Conservation (phyloP, 164 flowering plant species). For the Aristolochia contorta region DNA sequence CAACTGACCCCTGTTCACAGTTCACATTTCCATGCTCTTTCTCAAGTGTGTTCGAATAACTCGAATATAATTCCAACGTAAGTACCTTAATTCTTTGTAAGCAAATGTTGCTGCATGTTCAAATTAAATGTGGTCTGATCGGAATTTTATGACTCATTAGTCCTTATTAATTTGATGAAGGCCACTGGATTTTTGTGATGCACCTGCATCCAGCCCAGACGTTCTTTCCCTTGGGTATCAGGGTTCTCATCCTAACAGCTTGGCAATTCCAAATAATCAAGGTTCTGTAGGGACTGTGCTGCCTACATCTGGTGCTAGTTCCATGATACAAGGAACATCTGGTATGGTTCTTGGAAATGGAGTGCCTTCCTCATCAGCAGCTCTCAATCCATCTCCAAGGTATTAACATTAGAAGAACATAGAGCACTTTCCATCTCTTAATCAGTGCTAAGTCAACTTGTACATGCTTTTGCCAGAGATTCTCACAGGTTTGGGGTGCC, state of each 20-base stretch:
- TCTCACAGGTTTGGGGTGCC: conserved; percentile 46
- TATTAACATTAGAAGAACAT: conserved; percentile 11
- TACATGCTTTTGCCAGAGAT: conserved; percentile 31
- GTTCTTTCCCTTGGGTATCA: conserved; percentile 46
- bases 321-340: conserved; percentile 51
- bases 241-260: conserved; percentile 46
- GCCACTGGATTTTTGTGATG: conserved; percentile 87
- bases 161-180: conserved; percentile 27
- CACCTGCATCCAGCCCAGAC: conserved; percentile 46
- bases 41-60: conserved; percentile 57
- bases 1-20: conserved; percentile 44
- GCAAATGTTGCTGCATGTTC: not conserved
- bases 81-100: conserved; percentile 19
- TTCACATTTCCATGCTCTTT: conserved; percentile 51
- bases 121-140: not conserved
- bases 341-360: conserved; percentile 44
- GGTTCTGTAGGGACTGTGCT: conserved; percentile 35
- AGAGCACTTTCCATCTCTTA: not conserved
- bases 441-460: conserved; percentile 3
- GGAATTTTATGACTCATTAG: not conserved
- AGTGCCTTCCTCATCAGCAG: conserved; percentile 45
- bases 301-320: conserved; percentile 46
- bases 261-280: conserved; percentile 44
- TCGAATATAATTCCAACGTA: conserved; percentile 50
- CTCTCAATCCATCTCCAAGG: conserved; percentile 48